These are phyloP conservation scores for Amanita fuliginea DNA, from an alignment of 768 basidiomycete genomes.

Conservation along the genomic window DNA sequence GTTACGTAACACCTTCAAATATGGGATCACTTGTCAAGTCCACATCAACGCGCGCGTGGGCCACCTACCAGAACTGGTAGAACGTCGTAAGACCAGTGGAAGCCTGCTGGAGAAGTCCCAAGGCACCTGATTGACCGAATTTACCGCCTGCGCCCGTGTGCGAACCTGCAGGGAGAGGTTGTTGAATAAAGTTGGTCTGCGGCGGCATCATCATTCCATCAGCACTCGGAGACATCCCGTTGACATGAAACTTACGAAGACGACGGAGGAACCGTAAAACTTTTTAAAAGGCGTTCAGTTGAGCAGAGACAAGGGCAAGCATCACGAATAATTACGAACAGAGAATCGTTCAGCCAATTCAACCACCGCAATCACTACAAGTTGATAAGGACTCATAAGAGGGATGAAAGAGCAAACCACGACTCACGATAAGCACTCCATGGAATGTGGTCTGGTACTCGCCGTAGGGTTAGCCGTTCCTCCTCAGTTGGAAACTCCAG, in stretches of 20 bases:
- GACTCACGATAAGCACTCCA: slow-evolving; percentile 44
- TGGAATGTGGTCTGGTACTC: slow-evolving; percentile 48
- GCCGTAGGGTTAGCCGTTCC: slow-evolving; percentile 44
- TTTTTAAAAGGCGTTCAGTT: slow-evolving; percentile 8
- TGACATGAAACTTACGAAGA: slow-evolving; percentile 34
- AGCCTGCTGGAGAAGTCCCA: slow-evolving; percentile 55
- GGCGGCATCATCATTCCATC: background rate
- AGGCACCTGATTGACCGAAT: slow-evolving; percentile 53
- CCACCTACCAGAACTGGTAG: slow-evolving; percentile 54
- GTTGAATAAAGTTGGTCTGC: slow-evolving; percentile 72
- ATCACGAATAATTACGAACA: slow-evolving; percentile 18
- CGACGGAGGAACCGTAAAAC: slow-evolving; percentile 37
- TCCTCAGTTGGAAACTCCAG: slow-evolving; percentile 56
- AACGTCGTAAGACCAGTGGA: slow-evolving; percentile 65
- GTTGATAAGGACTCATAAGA: background rate
- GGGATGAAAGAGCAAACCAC: slow-evolving; percentile 1
- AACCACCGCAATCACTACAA: slow-evolving; percentile 49
- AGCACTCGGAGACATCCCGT: background rate
- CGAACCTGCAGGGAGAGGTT: slow-evolving; percentile 53
- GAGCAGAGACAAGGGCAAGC: background rate
- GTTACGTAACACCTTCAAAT: slow-evolving; percentile 46
- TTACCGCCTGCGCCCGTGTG: slow-evolving; percentile 49
- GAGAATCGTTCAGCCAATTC: slow-evolving; percentile 73
- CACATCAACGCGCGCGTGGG: slow-evolving; percentile 5
- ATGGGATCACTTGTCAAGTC: slow-evolving; percentile 4